Conservation (phyloP, 2,329 filamentous ascomycete species). For the Trichoderma koningii region DNA sequence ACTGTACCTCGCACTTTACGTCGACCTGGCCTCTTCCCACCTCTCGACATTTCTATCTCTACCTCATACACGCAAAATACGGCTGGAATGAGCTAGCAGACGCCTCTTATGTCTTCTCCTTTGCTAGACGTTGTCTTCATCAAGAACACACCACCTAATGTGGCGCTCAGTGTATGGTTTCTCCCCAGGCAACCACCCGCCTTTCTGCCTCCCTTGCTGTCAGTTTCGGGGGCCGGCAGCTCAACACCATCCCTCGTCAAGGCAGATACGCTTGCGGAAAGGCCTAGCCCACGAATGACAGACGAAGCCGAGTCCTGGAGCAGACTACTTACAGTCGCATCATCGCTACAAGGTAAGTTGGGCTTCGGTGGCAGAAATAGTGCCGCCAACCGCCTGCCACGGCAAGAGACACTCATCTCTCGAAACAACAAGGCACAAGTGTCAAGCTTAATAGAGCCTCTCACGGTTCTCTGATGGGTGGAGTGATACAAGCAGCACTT, state of each 20-base stretch:
- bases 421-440: not conserved
- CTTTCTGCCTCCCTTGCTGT: not conserved
- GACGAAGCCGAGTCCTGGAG: conserved; percentile 5
- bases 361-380: conserved; percentile 13
- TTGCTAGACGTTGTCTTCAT: not conserved
- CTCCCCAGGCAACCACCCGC: conserved; percentile 13
- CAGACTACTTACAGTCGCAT: not conserved
- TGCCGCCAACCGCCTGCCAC: conserved; percentile 6
- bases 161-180: conserved; percentile 4
- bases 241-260: not conserved
- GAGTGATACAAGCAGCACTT: not conserved
- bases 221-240: not conserved
- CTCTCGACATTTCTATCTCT: conserved; percentile 6
- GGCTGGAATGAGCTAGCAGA: not conserved
- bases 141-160: not conserved
- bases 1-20: conserved; percentile 8
- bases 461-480: not conserved
- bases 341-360: not conserved
- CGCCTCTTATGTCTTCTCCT: not conserved
- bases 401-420: not conserved
- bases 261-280: not conserved
- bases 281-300: not conserved
- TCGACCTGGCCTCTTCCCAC: conserved; percentile 1
- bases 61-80: not conserved
- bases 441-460: not conserved